Evolutionary conservation across 768 basidiomycete genomes (phyloP).

Genomic region (Collybiopsis confluens): DNA sequence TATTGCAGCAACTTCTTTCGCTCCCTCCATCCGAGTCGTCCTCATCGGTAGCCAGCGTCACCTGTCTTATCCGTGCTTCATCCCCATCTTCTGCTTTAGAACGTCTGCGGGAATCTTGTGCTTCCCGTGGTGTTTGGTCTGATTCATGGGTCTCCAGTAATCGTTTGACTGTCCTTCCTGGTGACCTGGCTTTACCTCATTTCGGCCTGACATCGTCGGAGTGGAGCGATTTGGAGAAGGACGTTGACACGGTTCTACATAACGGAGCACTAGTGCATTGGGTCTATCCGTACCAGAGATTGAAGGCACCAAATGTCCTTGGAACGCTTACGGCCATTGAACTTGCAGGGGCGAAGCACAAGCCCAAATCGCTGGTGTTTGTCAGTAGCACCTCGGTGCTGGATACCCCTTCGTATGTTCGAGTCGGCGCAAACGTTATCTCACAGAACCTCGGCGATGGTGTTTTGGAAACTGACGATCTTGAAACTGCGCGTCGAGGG

Average conservation of each 20-base stretch:
- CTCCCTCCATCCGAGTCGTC: conserved; percentile 23
- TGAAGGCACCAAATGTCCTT: conserved; percentile 89
- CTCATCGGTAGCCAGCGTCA: conserved; percentile 73
- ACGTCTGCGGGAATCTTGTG: conserved; percentile 67
- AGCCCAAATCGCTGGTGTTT: conserved; percentile 80
- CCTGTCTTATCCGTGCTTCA: conserved; percentile 85
- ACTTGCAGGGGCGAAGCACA: conserved; percentile 61
- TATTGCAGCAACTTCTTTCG: conserved; percentile 74
- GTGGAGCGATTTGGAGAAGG: conserved; percentile 66
- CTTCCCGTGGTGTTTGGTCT: conserved; percentile 85
- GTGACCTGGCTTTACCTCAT: conserved; percentile 71
- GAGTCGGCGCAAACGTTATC: conserved; percentile 70
- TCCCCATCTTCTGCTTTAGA: conserved; percentile 55
- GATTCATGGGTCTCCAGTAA: conserved; percentile 71
- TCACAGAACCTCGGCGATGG: conserved; percentile 43
- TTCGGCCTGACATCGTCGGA: conserved; percentile 63
- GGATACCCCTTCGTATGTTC: conserved; percentile 88
- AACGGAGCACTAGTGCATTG: conserved; percentile 99
- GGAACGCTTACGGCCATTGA: conserved; percentile 82
- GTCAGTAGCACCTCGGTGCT: conserved; percentile 95
- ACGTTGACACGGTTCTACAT: conserved; percentile 84
- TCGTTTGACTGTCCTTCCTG: conserved; percentile 73
- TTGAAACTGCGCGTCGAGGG: conserved; percentile 73
- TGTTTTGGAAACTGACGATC: conserved; percentile 81
- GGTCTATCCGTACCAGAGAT: conserved; percentile 96